Base-by-base conservation (phyloP, 2,329 filamentous ascomycete species). In the Mollisiaceae sp. region DNA sequence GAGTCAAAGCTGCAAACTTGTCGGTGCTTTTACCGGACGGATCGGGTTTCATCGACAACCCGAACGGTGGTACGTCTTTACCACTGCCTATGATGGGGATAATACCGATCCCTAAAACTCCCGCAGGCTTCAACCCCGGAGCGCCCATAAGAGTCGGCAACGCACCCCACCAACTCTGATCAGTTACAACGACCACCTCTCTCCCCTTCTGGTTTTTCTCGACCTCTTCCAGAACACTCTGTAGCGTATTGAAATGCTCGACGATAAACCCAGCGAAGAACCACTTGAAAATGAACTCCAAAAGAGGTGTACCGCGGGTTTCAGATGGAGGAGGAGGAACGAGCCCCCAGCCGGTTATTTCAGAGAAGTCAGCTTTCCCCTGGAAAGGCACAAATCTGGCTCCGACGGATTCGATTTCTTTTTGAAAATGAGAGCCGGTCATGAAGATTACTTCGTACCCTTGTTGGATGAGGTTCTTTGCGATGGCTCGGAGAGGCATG, bases 401-500 rank as follows among this genome's bases (percentile, higher is more conserved):
- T 0, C 81, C 81, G 4, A 76, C 76, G 1, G 69, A 69, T 57
- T 77, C 76, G 60, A 81, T 74, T 14, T 73, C 64, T 4, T 70
- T 63, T 52, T 78, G 71, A 68, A 78, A 82, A 8, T 76, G 67
- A 0, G 73, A 69, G 1, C 78, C 79, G 6, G 75, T 75, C 24
- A 83, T 75, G 69, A 82, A 80, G 4, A 77, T 80, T 4, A 81
- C 73, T 4, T 77, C 71, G 63, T 80, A 82, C 2, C 80, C 81
- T 4, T 76, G 72, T 5, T 71, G 67, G 14, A 78, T 70, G 11
- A 71, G 65, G 12, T 55, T 58, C 22, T 60, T 64, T 15, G 66
- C 67, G n/a, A 69, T 65, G 20, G 61, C 60, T 8, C 62, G 59
- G 9, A 69, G n/a, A 8, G 70, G 65, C 62, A 64, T 63, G 2